Conservation (phyloP, 1,284 basidiomycete species). For the Heterobasidion irregulare region DNA sequence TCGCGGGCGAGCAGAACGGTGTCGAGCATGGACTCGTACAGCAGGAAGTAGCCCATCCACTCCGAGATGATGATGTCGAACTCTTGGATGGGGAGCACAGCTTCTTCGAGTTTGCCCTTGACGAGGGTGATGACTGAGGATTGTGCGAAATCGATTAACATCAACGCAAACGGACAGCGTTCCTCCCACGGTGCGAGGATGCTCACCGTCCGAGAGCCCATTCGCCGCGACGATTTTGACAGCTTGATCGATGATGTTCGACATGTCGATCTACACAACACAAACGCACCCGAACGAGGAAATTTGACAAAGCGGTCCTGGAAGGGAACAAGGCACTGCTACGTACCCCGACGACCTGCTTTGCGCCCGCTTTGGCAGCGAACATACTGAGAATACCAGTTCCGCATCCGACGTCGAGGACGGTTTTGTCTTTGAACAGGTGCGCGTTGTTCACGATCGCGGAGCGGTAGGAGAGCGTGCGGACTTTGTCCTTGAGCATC, state of each 20-base stretch:
- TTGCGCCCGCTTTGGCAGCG: conserved; percentile 95
- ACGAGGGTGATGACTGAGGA: conserved; percentile 84
- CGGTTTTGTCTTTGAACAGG: conserved; percentile 94
- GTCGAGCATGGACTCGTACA: conserved; percentile 99
- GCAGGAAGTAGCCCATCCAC: conserved; percentile 95
- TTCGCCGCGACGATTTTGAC: conserved; percentile 96
- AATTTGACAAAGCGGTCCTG: neutral
- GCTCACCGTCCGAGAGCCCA: conserved; percentile 89
- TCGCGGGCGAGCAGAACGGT: conserved; percentile 95
- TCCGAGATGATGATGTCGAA: conserved; percentile 99
- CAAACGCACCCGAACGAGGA: neutral
- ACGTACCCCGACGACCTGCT: conserved; percentile 88
- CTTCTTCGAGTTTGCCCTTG: conserved; percentile 97
- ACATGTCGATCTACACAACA: conserved; percentile 84
- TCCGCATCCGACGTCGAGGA: conserved; percentile 97
- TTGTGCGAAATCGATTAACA: conserved; percentile 1
- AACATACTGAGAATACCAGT: conserved; percentile 99
- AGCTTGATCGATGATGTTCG: conserved; percentile 99
- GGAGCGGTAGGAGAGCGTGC: conserved; percentile 91
- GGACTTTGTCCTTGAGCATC: conserved; percentile 97
- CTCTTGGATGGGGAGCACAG: conserved; percentile 75
- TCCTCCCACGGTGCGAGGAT: neutral
- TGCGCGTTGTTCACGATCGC: conserved; percentile 95
- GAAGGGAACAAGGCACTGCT: conserved; percentile 4
- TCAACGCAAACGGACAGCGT: neutral